phyloP scores from a whole-genome alignment of 1,284 basidiomycete genomes.

The Apiotrichum sp. region DNA sequence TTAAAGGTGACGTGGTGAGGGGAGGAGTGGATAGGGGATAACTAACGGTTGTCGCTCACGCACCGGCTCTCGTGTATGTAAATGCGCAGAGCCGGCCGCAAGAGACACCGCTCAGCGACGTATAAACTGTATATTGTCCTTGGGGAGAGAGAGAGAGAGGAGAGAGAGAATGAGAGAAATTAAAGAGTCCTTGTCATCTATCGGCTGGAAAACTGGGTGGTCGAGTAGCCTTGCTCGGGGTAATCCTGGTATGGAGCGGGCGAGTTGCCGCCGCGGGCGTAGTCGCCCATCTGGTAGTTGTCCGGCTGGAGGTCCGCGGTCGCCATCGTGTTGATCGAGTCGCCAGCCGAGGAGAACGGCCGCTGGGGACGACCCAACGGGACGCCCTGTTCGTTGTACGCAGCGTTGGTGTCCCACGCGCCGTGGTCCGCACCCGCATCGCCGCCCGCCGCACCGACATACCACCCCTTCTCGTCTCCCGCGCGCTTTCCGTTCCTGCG shows the following conservation, averaged over 20 bases:
- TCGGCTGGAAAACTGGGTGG: neutral
- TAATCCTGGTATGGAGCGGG: neutral
- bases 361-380: conserved; percentile 23
- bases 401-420: conserved; percentile 22
- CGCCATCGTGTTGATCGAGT: conserved; percentile 37
- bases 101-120: no score
- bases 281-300: conserved; percentile 16
- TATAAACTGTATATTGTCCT: no score
- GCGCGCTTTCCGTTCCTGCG: conserved; percentile 23
- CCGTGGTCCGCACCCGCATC: conserved; percentile 8
- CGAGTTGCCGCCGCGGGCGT: conserved; percentile 9
- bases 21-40: no score
- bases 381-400: conserved; percentile 30
- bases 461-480: conserved; percentile 28
- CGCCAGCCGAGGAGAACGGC: conserved; percentile 20
- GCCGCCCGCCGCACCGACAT: conserved; percentile 9
- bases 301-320: conserved; percentile 31
- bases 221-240: neutral
- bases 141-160: no score
- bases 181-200: no score
- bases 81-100: no score
- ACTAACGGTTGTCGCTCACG: no score
- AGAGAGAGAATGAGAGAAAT: no score
- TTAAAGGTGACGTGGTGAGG: no score
- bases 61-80: no score